Evolutionary conservation across 768 basidiomycete genomes (phyloP), one percentile per base, ranked within the genome.

Genomic region (Neoboletus subvelutipes): DNA sequence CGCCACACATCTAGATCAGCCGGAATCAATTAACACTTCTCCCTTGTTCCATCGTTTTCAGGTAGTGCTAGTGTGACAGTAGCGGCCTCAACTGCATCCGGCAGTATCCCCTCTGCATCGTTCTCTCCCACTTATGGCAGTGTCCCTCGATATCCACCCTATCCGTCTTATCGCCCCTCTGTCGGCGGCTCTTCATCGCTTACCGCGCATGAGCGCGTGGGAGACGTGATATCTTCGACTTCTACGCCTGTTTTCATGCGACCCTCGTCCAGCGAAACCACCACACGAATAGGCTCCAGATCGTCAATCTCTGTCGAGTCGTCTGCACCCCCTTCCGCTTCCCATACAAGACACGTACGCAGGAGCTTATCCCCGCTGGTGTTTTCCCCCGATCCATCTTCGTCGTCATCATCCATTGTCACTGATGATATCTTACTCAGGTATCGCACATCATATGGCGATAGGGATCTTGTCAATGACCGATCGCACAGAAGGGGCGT

Each of bases 311-410:
- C 60, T 34, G 29, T 64, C 17, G 61, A 59, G 12, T 28, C 60
- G 2, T 55, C 60, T 13, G 42, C 54, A 20, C 11, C 46, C 20
- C 29, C 46, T n/a, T 46, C 60, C 1, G 17, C 55, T 28, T 58
- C 65, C 18, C 60, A 60, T 22, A 42, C 40, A 39, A 54, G 60
- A 57, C 64, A 51, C 48, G 26, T 49, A 41, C 67, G 63, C 54
- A 59, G 60, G 50, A 71, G 59, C 57, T 29, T 71, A 37, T 71
- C 69, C 17, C 70, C 69, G 4, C 60, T 69, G 2, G 61, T 60
- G 2, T 56, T 69, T 26, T 20, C 66, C 39, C 50, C 69, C 36
- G 60, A 64, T 59, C 55, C 55, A 2, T 45, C 59, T 5, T 49
- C 59, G 22, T 50, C 56, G 4, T 41, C 63, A 9, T 36, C 56